Base-by-base conservation (phyloP, 2,329 filamentous ascomycete genomes). In the Huntiella decipiens region DNA sequence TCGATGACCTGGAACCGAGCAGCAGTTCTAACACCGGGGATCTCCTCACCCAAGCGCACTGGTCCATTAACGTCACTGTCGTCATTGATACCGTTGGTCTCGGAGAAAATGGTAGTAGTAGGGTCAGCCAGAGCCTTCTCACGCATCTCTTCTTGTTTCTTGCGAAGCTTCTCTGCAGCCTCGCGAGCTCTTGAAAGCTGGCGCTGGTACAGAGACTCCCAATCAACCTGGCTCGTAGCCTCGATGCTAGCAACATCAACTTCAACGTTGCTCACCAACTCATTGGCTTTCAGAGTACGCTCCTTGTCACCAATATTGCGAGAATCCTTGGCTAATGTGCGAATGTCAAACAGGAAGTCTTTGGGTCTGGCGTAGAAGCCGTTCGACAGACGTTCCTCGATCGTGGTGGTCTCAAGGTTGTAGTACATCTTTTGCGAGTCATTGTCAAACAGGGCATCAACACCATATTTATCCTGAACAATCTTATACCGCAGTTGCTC, bases 341-440 rank as follows among this genome's bases (percentile, higher is more conserved):
- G 83, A 55, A 96, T 83, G 58, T 98, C 91, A 36, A 78, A 77
- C 43, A 93, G 63, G 57, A 95, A 98, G 58, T 95, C 88, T 54
- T 79, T 79, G 0, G 87, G 84, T 8, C 87, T 77, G 54, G 86
- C 84, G 61, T 98, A 98, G 62, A 85, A 98, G 4, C 91, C 91
- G 58, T 98, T 96, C 4, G 86, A 92, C 32, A 98, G 67, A n/a
- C 91, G 79, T 58, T 94, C 86, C 63, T 98, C 91, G 45, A 98
- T 95, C 1, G 82, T 88, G 3, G 80, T 80, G 8, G 88, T 82
- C 57, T 96, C 87, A 39, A 98, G 67, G 54, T 98, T 98, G 66
- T 95, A 96, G 60, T 79, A 96, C 60, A 87, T 91, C 59, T 91
- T 94, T 48, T 77, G 77, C 1, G 77, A 83, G 2, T 71, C 70